These are phyloP conservation scores for Barnettozyma pratensis DNA, from an alignment of 805 yeast genomes.

Conservation along the genomic window DNA sequence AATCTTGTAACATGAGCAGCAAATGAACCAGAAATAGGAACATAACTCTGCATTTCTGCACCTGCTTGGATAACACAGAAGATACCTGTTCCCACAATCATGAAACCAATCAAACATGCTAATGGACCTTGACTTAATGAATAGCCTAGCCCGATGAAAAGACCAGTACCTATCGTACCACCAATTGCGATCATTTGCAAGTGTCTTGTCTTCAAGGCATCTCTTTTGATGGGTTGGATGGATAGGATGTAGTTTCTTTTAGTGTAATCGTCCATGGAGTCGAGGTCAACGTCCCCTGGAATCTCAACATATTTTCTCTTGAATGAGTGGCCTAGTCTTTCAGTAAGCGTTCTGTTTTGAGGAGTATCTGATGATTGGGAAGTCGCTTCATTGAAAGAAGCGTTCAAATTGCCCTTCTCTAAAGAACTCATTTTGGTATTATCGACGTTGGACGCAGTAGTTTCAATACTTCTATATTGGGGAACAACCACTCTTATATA, in stretches of 20 bases:
- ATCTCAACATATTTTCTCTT: slow-evolving; percentile 16
- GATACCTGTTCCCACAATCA: slow-evolving; percentile 51
- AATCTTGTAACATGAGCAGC: slow-evolving; percentile 46
- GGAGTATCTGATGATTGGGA: neutral
- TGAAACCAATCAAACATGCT: slow-evolving; percentile 54
- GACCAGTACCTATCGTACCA: slow-evolving; percentile 69
- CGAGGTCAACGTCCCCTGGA: slow-evolving; percentile 18
- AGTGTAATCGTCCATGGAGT: slow-evolving; percentile 17
- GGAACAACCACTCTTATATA: neutral
- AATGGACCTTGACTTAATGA: slow-evolving; percentile 61
- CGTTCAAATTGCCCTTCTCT: neutral
- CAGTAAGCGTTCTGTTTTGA: neutral
- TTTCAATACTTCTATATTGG: too few relatives aligned
- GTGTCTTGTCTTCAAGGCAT: slow-evolving; percentile 49
- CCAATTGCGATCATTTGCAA: slow-evolving; percentile 67
- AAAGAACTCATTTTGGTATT: neutral
- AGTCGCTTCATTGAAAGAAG: neutral
- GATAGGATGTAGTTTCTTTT: slow-evolving; percentile 24
- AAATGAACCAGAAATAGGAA: slow-evolving; percentile 51
- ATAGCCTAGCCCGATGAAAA: slow-evolving; percentile 60
- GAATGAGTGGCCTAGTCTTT: slow-evolving; percentile 17
- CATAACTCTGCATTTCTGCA: slow-evolving; percentile 49
- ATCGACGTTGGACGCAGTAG: too few relatives aligned
- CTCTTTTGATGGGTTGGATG: slow-evolving; percentile 31
- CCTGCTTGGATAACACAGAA: slow-evolving; percentile 56